Evolutionary conservation across 768 basidiomycete species (phyloP).

Genomic region (Leccinum variicolor): DNA sequence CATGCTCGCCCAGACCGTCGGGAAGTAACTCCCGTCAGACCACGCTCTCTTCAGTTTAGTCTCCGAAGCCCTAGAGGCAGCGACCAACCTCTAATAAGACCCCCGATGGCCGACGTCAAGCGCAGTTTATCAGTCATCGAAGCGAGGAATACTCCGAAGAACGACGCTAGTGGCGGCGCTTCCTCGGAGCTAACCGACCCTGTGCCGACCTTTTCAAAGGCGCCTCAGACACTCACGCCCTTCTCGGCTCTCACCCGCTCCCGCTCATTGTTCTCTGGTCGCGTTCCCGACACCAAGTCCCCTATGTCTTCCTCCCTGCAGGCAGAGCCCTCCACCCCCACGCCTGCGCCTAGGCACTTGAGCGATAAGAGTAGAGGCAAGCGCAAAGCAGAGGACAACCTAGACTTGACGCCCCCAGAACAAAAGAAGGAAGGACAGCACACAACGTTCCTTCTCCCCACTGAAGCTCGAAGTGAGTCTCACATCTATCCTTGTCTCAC

Average conservation of each 20-base stretch:
- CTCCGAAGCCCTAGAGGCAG: slow-evolving; percentile 14
- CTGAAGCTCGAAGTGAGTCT: slow-evolving; percentile 56
- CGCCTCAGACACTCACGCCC: slow-evolving; percentile 6
- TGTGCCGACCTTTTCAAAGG: slow-evolving; percentile 8
- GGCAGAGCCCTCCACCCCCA: slow-evolving; percentile 31
- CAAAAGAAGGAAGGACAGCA: slow-evolving; percentile 46
- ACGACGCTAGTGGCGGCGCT: slow-evolving; percentile 18
- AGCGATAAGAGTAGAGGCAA: slow-evolving; percentile 51
- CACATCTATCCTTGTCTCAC: slow-evolving; percentile 15
- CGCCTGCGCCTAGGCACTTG: slow-evolving; percentile 29
- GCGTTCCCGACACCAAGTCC: slow-evolving; percentile 3
- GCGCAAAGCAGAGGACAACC: slow-evolving; percentile 70
- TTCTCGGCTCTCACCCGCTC: slow-evolving; percentile 21
- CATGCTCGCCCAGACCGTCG: slow-evolving; percentile 11
- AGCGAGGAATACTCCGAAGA: slow-evolving; percentile 11
- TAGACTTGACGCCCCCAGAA: slow-evolving; percentile 68
- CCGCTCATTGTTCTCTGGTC: slow-evolving; percentile 13
- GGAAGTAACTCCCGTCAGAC: slow-evolving; percentile 11
- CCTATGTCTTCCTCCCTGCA: slow-evolving; percentile 14
- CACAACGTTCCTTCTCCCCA: slow-evolving; percentile 59
- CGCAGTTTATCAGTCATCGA: slow-evolving; percentile 27
- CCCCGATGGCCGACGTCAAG: slow-evolving; percentile 20
- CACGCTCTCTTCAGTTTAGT: slow-evolving; percentile 23
- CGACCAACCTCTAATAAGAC: slow-evolving; percentile 2
- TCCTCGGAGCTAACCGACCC: slow-evolving; percentile 16